These are phyloP conservation scores for Mycena alexandri DNA, from an alignment of 768 basidiomycete genomes.

Conservation along the genomic window DNA sequence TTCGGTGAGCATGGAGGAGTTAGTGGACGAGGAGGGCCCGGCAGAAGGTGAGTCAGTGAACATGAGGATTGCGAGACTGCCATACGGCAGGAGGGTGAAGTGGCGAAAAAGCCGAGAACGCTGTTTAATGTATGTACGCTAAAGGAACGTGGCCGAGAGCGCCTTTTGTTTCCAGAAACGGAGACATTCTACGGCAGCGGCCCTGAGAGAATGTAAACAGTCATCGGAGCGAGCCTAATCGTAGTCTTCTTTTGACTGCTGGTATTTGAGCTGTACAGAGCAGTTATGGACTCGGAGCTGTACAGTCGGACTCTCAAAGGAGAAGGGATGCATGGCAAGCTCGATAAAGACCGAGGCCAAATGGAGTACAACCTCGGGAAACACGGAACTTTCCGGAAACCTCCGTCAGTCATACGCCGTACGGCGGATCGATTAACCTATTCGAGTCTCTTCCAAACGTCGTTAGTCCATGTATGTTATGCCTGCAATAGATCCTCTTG, in stretches of 20 bases:
- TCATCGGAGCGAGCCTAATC: slow-evolving; percentile 11
- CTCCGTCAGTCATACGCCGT: neutral
- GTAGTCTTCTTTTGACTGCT: slow-evolving; percentile 10
- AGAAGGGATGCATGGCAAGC: neutral
- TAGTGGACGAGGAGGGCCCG: slow-evolving; percentile 6
- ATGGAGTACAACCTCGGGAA: slow-evolving; percentile 1
- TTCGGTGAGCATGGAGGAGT: neutral
- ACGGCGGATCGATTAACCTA: no score
- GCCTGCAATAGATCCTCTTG: no score
- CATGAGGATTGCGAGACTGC: slow-evolving; percentile 2
- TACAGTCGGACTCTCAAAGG: slow-evolving; percentile 2
- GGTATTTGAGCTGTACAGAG: slow-evolving; percentile 12
- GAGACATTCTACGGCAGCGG: slow-evolving; percentile 23
- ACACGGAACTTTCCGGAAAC: slow-evolving; percentile 11
- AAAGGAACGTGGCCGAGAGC: slow-evolving; percentile 29
- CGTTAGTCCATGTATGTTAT: no score
- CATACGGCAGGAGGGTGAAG: slow-evolving; percentile 13
- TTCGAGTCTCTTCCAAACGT: no score
- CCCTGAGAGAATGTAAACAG: slow-evolving; percentile 17
- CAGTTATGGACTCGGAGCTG: slow-evolving; percentile 1
- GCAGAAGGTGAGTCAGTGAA: neutral
- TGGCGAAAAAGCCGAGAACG: neutral
- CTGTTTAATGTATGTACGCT: slow-evolving; percentile 3
- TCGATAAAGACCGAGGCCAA: neutral
- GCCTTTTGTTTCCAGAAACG: slow-evolving; percentile 32